These are phyloP conservation scores for Colletotrichum eleusines DNA, from an alignment of 2,329 filamentous ascomycete genomes.

Conservation along the genomic window DNA sequence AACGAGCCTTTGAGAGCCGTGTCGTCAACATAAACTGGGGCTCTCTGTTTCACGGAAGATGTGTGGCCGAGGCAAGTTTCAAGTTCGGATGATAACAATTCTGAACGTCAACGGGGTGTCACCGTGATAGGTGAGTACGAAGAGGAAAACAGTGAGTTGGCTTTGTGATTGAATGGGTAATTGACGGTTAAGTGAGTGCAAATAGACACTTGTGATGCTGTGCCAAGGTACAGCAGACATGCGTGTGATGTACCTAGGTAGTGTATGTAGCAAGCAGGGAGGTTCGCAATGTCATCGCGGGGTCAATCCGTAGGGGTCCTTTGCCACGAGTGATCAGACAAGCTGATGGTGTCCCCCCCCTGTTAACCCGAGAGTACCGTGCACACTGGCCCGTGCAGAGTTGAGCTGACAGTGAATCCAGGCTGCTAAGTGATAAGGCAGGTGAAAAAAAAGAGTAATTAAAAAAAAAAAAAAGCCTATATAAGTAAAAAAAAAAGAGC, in stretches of 20 bases:
- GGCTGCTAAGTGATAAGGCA: too few relatives aligned
- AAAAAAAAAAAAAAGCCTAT: too few relatives aligned
- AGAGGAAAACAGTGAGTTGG: neutral
- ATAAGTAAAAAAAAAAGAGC: too few relatives aligned
- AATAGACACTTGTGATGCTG: neutral
- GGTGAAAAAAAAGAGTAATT: too few relatives aligned
- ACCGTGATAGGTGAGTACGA: neutral
- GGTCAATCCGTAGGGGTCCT: neutral
- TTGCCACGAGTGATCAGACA: too few relatives aligned
- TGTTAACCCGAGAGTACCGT: too few relatives aligned
- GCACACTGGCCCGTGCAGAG: too few relatives aligned
- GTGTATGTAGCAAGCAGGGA: neutral
- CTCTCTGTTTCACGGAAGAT: constrained; percentile 26
- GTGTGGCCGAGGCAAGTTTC: constrained; percentile 28
- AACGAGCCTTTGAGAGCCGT: neutral
- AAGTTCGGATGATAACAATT: constrained; percentile 8
- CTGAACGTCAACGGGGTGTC: neutral
- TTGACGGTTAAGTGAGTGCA: neutral
- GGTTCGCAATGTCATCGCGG: constrained; percentile 22
- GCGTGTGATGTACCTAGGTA: too few relatives aligned
- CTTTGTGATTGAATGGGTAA: too few relatives aligned
- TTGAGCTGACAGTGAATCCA: too few relatives aligned
- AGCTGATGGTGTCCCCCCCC: too few relatives aligned
- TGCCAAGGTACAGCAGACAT: neutral
- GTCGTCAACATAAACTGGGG: neutral